Percentiles rank a stretch among this genome's conserved stretches.
Conservation (phyloP, 805 yeast species). For the Barnettozyma sp. region DNA sequence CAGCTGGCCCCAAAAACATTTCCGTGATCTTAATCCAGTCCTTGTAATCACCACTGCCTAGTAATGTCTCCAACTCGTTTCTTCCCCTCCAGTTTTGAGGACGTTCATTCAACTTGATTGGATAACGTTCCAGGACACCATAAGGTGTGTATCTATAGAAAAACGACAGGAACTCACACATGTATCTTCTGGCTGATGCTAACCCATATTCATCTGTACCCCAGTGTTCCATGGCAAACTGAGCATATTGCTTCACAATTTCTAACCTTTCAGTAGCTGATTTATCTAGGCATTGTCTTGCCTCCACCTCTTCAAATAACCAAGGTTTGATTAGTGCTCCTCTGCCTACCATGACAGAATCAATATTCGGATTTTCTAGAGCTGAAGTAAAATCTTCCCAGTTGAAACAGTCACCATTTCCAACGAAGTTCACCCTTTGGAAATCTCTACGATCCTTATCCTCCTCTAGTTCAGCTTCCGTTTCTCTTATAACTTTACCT, state of each 20-base stretch:
- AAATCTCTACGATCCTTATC: constrained; percentile 51
- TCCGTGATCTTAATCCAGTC: constrained; percentile 97
- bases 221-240: constrained; percentile 92
- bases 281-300: constrained; percentile 86
- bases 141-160: constrained; percentile 92
- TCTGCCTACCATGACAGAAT: constrained; percentile 94
- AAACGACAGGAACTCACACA: constrained; percentile 92
- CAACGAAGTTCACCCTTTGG: constrained; percentile 73
- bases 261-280: constrained; percentile 84
- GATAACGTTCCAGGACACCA: constrained; percentile 83
- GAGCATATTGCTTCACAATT: constrained; percentile 58
- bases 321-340: constrained; percentile 98
- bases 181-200: constrained; percentile 75
- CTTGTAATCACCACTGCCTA: constrained; percentile 76
- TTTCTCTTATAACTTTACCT: constrained; percentile 58
- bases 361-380: constrained; percentile 59
- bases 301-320: constrained; percentile 93
- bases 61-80: constrained; percentile 81
- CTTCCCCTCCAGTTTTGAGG: constrained; percentile 94
- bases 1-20: constrained; percentile 86
- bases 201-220: constrained; percentile 96
- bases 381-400: constrained; percentile 84
- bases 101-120: constrained; percentile 86
- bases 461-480: constrained; percentile 48
- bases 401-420: constrained; percentile 90